These are phyloP conservation scores for Penicillium oxalicum DNA, from an alignment of 2,329 filamentous ascomycete species.

Conservation along the genomic window DNA sequence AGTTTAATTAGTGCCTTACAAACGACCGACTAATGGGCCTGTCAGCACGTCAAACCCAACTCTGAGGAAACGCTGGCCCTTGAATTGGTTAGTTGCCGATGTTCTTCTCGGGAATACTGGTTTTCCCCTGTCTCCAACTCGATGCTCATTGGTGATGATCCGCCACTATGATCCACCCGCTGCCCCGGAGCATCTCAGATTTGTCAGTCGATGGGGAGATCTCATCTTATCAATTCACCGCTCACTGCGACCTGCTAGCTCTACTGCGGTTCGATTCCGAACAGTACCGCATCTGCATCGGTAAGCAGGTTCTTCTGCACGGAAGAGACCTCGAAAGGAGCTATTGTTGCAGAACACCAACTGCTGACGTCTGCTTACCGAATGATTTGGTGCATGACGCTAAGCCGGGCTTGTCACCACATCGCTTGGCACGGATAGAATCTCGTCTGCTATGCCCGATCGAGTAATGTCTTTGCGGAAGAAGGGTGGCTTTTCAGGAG, in stretches of 20 bases:
- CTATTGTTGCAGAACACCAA: background rate
- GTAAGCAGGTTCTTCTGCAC: background rate
- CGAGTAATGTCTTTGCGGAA: no score
- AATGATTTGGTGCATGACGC: background rate
- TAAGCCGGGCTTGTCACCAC: background rate
- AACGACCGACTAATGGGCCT: conserved; percentile 3
- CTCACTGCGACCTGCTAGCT: background rate
- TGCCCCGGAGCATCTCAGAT: background rate
- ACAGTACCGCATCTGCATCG: background rate
- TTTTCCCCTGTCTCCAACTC: background rate
- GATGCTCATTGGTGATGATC: background rate
- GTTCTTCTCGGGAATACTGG: background rate
- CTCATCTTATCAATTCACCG: background rate
- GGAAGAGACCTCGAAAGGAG: background rate
- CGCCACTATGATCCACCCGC: background rate
- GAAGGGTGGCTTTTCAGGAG: no score
- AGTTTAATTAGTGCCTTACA: conserved; percentile 6
- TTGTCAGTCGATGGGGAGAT: background rate
- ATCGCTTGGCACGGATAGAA: background rate
- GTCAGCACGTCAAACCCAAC: conserved; percentile 8
- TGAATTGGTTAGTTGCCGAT: background rate
- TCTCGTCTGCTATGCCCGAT: no score
- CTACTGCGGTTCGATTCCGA: background rate
- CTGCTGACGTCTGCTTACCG: conserved; percentile 1
- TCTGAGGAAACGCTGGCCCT: background rate